A percentile compares a stretch with the other conserved stretches of the same genome.
phyloP scores from a whole-genome alignment of 495 filamentous ascomycete species.

The Aspergillus diversus region DNA sequence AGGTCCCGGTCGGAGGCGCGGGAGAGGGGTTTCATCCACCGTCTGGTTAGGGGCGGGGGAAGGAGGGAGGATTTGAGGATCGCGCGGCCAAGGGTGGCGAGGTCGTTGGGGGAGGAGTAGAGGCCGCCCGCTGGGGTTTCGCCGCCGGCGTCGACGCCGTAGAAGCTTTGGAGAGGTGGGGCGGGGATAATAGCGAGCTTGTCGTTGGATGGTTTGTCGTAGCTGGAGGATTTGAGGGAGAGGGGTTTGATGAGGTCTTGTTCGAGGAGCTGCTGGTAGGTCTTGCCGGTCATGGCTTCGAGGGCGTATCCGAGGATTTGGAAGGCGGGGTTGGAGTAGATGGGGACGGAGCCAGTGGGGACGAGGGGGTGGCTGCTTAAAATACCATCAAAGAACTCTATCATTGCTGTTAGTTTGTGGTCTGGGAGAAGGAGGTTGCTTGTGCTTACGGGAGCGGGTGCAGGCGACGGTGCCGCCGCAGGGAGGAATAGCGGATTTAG shows the following conservation, averaged over 20 bases:
- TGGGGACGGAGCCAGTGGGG: slow-evolving; percentile 50
- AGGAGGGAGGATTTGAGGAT: slow-evolving; percentile 57
- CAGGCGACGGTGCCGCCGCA: slow-evolving; percentile 27
- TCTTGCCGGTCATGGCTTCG: slow-evolving; percentile 15
- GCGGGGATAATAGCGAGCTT: slow-evolving; percentile 40
- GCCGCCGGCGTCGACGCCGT: slow-evolving; percentile 44
- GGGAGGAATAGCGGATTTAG: slow-evolving; percentile 20
- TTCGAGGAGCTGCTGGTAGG: slow-evolving; percentile 19
- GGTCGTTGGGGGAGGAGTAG: slow-evolving; percentile 55
- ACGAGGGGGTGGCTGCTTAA: slow-evolving; percentile 50
- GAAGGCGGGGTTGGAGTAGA: slow-evolving; percentile 54
- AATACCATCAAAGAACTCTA: slow-evolving; percentile 58
- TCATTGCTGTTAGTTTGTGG: neutral
- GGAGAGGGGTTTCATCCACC: slow-evolving; percentile 59
- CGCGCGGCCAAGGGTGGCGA: slow-evolving; percentile 55
- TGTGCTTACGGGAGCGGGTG: slow-evolving; percentile 25
- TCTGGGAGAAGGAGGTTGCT: too few relatives aligned
- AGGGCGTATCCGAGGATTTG: neutral
- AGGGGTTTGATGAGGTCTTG: slow-evolving; percentile 40
- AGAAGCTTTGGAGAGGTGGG: slow-evolving; percentile 32
- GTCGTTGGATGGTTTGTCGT: slow-evolving; percentile 30
- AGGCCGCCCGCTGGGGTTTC: slow-evolving; percentile 54
- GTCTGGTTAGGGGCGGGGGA: slow-evolving; percentile 44
- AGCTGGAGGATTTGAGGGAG: slow-evolving; percentile 41
- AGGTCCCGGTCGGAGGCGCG: slow-evolving; percentile 43